A percentile compares a stretch with the other conserved stretches of the same genome.
These are phyloP conservation scores for Fraxinus anomala DNA, from an alignment of 257 asterid genomes.

Conservation along the genomic window DNA sequence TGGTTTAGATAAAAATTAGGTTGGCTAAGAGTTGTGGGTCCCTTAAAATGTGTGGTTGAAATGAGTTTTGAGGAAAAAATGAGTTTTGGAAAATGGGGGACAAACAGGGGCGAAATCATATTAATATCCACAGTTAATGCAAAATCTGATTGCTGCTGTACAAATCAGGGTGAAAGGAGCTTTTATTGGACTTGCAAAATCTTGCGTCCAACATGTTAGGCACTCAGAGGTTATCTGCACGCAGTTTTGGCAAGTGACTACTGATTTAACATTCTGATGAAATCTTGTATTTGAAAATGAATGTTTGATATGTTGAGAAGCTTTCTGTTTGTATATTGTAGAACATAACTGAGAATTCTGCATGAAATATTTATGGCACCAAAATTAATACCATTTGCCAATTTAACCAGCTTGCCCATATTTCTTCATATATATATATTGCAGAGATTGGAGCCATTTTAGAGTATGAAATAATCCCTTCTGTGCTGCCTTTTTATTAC, in stretches of 20 bases:
- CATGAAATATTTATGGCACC: not conserved
- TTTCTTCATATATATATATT: not conserved
- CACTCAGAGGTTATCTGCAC: not conserved
- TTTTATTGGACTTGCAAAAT: slow-evolving; percentile 6
- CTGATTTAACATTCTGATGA: not conserved
- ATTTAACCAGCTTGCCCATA: slow-evolving; percentile 9
- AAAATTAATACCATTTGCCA: slow-evolving; percentile 4
- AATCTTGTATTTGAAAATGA: not conserved
- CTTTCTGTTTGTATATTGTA: slow-evolving; percentile 2
- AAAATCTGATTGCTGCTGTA: not conserved
- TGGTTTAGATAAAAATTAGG: too few relatives aligned
- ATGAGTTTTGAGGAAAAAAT: too few relatives aligned
- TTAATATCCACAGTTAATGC: not conserved
- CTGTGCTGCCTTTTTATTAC: slow-evolving; percentile 33
- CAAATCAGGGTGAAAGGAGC: not conserved
- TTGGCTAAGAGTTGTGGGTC: too few relatives aligned
- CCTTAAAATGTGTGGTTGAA: too few relatives aligned
- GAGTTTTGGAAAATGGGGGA: too few relatives aligned
- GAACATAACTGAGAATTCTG: slow-evolving; percentile 6
- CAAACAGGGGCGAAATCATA: not conserved
- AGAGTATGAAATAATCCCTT: slow-evolving; percentile 7
- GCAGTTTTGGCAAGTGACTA: not conserved
- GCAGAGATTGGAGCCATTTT: slow-evolving; percentile 10
- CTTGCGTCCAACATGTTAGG: not conserved
- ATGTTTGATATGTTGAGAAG: not conserved